phyloP scores from a whole-genome alignment of 1,284 basidiomycete species.

The Sporisorium sorghi region DNA sequence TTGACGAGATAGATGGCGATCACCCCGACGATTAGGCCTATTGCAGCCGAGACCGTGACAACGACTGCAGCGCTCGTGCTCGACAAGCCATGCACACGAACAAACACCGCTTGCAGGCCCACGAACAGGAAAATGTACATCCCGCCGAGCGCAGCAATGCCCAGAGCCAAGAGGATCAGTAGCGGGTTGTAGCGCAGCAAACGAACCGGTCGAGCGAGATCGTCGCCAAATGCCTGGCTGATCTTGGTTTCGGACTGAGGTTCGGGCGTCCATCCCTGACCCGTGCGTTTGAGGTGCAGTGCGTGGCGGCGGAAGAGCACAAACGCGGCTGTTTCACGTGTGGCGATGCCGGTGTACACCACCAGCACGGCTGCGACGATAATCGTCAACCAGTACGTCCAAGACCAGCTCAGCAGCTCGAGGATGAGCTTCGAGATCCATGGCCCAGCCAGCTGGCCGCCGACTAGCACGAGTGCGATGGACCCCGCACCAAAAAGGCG shows the following conservation, averaged over 20 bases:
- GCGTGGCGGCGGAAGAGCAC: constrained; percentile 45
- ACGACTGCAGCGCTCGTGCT: constrained; percentile 16
- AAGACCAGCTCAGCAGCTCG: constrained; percentile 33
- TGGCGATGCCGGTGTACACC: constrained; percentile 32
- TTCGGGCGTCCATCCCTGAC: constrained; percentile 48
- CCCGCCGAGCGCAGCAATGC: constrained; percentile 19
- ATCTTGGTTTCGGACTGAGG: constrained; percentile 23
- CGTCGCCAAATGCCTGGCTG: constrained; percentile 24
- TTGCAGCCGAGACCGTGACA: constrained; percentile 24
- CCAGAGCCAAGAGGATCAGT: constrained; percentile 20
- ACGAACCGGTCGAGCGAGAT: constrained; percentile 26
- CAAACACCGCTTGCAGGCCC: constrained; percentile 29
- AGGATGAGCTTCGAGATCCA: constrained; percentile 52
- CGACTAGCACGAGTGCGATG: constrained; percentile 20
- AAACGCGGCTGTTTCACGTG: constrained; percentile 33
- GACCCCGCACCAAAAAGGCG: constrained; percentile 29
- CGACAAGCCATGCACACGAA: constrained; percentile 22
- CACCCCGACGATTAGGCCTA: constrained; percentile 19
- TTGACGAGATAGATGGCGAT: constrained; percentile 25
- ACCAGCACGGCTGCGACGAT: constrained; percentile 40
- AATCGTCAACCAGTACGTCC: constrained; percentile 53
- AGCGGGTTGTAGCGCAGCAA: constrained; percentile 34
- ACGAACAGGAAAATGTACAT: constrained; percentile 43
- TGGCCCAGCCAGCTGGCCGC: constrained; percentile 42
- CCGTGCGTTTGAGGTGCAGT: constrained; percentile 21